Base-by-base conservation (phyloP, 1,139 yeast species). In the Trichomonascaceae sp. region DNA sequence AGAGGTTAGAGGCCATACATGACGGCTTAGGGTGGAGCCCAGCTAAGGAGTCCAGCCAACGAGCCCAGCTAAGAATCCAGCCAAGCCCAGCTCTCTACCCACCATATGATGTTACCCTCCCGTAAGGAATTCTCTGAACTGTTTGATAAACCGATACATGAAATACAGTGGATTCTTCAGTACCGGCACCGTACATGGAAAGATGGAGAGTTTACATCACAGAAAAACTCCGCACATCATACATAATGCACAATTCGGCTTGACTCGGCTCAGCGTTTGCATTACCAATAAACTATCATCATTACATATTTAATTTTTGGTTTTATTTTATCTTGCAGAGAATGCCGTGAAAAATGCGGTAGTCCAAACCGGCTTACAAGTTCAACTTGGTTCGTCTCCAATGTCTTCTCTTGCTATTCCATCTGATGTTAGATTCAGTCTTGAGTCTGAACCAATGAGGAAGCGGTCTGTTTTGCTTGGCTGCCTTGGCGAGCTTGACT, bases 361-460 rank as follows among this genome's bases (percentile, higher is more conserved):
- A 19, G 10, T 15, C 18, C 43, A 39, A 39, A 6, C 32, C 32
- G 45, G 60, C 81, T 88, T 89, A 93, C 85, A 93, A 79, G 86
- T 85, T 84, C 82, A 95, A 85, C 96, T 93, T 95, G 74, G 98
- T 93, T 87, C 99, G 89, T 87, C 97, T 93, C 99, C 99, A 95
- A 95, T 95, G 96, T 85, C 99, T 87, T 88, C 98, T 90, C 91
- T 93, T 93, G 76, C 96, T 95, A 82, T 93, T 93, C 91, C 91
- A 93, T 84, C 76, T 88, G 84, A 93, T 87, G 73, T 85, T 90
- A 95, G 90, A 91, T 80, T 81, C 85, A 77, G 99, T 90, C 87
- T 91, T 93, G 81, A 93, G 85, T 82, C 99, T 89, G 87, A 91
- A 83, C 98, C 98, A 95, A 83, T 93, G 97, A 74, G 99, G 99